Base-by-base conservation (phyloP, 2,329 filamentous ascomycete genomes). In the Aspergillus sp. region DNA sequence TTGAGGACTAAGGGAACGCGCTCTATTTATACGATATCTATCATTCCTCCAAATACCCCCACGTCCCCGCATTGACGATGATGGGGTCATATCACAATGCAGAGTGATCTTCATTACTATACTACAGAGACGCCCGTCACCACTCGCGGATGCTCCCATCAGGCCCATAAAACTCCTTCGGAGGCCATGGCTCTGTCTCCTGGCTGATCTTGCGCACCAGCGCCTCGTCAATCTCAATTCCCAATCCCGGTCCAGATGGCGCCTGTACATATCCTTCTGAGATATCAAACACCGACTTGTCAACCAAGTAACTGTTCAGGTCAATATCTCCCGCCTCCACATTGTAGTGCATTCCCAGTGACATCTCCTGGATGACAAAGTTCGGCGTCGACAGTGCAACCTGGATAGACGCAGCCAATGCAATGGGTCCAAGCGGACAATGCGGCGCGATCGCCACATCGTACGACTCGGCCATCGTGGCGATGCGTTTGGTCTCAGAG, bases 291-390 rank as follows among this genome's bases (percentile, higher is more conserved):
- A 89, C 81, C 38, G 81, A 78, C 0, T 83, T 79, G 55, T 89
- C 82, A 57, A 81, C 81, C 3, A 85, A 75, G 64, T 90, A 91
- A 31, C 84, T 47, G 17, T 47, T 47, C 32, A 46, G 17, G 1
- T 51, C 52, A 41, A 54, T 47, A 34, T 54, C 40, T 2, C 48
- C 52, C 0, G 78, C 81, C 60, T 80, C 79, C 1, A 71, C 66
- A 61, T 92, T 91, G 65, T 92, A 92, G 66, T 92, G 89, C 64
- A 92, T 92, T 0, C 88, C 88, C 20, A 91, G 64, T 38, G 84
- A 87, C 88, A 91, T 91, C 68, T 91, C 88, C 62, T 89, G 84
- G 29, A 91, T 91, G 0, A 81, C 82, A 66, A 88, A 90, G 67
- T 87, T 91, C n/a, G 78, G 79, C 16, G 75, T 82, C 3, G 72